Conservation (phyloP, 164 flowering plant species). For the Liriodendron chinense region DNA sequence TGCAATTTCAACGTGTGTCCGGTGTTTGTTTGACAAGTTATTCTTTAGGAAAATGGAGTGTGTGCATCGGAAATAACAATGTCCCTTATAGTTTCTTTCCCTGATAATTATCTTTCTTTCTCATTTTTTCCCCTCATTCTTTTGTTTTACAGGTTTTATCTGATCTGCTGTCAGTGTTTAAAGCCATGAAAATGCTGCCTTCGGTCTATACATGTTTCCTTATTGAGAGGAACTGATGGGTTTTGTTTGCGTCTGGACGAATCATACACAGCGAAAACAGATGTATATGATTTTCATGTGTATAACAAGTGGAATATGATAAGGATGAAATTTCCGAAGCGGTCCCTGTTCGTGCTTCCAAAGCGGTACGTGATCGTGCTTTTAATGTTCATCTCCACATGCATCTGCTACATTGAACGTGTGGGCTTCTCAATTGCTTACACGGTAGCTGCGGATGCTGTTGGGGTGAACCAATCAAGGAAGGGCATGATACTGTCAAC, state of each 20-base stretch:
- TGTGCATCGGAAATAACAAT: no score
- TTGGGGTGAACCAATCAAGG: conserved; percentile 69
- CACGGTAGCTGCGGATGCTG: conserved; percentile 82
- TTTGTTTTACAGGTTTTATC: not conserved
- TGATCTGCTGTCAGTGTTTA: not conserved
- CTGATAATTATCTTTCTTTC: no score
- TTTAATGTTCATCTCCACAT: conserved; percentile 74
- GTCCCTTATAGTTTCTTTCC: no score
- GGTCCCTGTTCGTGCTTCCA: conserved; percentile 78
- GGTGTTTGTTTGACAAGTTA: no score
- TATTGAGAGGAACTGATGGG: not conserved
- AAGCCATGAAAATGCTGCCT: not conserved
- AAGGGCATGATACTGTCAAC: conserved; percentile 85
- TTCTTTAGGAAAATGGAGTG: no score
- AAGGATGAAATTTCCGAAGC: conserved; percentile 41
- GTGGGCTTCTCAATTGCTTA: conserved; percentile 94
- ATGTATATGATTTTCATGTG: not conserved
- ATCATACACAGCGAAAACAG: not conserved
- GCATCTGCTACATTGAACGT: conserved; percentile 82
- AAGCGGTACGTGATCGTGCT: conserved; percentile 72
- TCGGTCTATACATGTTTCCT: not conserved
- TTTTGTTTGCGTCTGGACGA: not conserved
- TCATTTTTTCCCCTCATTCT: no score
- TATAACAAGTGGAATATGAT: not conserved
- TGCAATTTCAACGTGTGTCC: no score